Base-by-base conservation (phyloP, 129 eudicot genomes). In the Artemisia argyi region DNA sequence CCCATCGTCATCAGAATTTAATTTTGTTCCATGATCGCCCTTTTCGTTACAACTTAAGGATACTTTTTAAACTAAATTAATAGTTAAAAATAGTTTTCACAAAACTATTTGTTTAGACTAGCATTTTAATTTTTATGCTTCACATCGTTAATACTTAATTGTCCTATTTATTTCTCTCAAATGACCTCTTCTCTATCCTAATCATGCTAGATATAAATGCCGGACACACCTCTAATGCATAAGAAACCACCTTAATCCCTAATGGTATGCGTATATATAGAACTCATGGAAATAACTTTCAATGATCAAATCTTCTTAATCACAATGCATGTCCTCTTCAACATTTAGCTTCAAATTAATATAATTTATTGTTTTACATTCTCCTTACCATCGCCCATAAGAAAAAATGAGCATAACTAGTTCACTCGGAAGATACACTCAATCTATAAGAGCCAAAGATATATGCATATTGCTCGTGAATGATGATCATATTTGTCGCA, bases 401-500 rank as follows among this genome's bases (percentile, higher is more conserved):
- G 51, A 35, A 57, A 55, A 62, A n/a, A 80, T 61, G 76, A 69
- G 14, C 74, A 39, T 24, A 80, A 52, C n/a, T 26, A 74, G 0
- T 68, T 18, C 71, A 74, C 28, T 54, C 30, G 80, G 73, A 69
- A 80, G 61, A 69, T 49, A 7, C 73, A 62, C 57, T 16, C 68
- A 68, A 54, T 52, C 72, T 32, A 44, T 61, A 18, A 60, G 11
- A 53, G 42, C 60, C 66, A 78, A 78, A 51, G 84, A 74, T 17
- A 74, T 80, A 47, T 80, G 84, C 84, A 80, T 80, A 74, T 80
- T 80, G 64, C 80, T 80, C n/a, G 73, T 69, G 73, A 80, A 80
- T 24, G 69, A 69, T 80, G 84, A 80, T 69, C 20, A 55, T 69
- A 15, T 74, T 9, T 74, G 80, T 75, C 68, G 70, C 39, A 75